A percentile compares a stretch with the other conserved stretches of the same genome.
Evolutionary conservation across 352 stramenopile genomes (phyloP).

Genomic region (Phytophthora boehmeriae): DNA sequence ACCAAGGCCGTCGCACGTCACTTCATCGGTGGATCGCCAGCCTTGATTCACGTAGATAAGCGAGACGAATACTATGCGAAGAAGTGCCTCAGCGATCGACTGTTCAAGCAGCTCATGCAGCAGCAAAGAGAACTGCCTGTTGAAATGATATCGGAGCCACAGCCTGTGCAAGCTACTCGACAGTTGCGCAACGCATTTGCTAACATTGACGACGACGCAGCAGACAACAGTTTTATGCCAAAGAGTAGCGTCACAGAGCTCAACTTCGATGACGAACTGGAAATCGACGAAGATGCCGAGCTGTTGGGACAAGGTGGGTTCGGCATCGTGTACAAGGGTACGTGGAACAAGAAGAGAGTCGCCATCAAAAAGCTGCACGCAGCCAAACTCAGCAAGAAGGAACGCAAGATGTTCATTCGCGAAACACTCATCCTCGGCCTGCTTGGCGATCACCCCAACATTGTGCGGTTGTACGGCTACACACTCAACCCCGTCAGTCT

Average conservation of each 20-base stretch:
- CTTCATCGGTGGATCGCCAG: constrained; percentile 29
- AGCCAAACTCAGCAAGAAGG: constrained; percentile 38
- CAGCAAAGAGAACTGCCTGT: constrained; percentile 19
- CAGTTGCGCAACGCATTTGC: constrained; percentile 23
- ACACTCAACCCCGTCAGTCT: constrained; percentile 34
- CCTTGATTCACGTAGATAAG: constrained; percentile 17
- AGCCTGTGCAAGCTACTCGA: constrained; percentile 18
- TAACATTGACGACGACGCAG: constrained; percentile 13
- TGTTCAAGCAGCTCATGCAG: constrained; percentile 25
- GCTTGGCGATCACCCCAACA: constrained; percentile 45
- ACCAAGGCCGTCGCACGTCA: constrained; percentile 27
- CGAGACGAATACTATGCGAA: constrained; percentile 33
- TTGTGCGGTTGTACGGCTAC: constrained; percentile 41
- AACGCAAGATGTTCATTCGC: constrained; percentile 40
- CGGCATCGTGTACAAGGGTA: constrained; percentile 29
- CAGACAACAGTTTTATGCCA: constrained; percentile 15
- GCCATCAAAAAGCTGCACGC: constrained; percentile 48
- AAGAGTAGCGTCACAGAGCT: constrained; percentile 26
- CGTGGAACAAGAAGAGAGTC: constrained; percentile 22
- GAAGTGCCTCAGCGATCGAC: constrained; percentile 12
- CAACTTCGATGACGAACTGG: constrained; percentile 28
- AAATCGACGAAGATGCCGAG: constrained; percentile 18
- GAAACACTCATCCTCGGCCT: constrained; percentile 39
- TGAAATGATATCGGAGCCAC: constrained; percentile 16
- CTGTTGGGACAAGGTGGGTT: constrained; percentile 37